Percentiles rank a stretch among this genome's conserved stretches.
phyloP scores from a whole-genome alignment of 164 flowering plant genomes.

The Chimonanthus salicifolius region DNA sequence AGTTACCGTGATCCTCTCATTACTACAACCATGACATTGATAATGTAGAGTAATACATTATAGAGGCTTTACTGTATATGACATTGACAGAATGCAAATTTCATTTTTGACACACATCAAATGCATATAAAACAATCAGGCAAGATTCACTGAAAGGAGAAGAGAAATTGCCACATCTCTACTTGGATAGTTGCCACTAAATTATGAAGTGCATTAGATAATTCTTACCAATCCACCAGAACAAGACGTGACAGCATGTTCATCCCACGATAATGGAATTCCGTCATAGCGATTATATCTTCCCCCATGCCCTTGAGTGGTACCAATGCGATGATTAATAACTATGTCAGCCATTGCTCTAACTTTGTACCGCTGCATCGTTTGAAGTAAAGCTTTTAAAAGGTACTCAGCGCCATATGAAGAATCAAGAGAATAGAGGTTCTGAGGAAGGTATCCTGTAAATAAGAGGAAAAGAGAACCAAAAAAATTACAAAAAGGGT shows the following conservation, averaged over 20 bases:
- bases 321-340: slow-evolving; percentile 92
- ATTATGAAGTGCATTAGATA: neutral
- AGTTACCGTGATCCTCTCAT: no score
- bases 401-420: slow-evolving; percentile 75
- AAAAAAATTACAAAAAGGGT: neutral
- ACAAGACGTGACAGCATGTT: slow-evolving; percentile 82
- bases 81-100: neutral
- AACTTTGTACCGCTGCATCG: slow-evolving; percentile 65
- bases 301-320: slow-evolving; percentile 80
- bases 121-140: neutral
- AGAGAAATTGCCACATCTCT: neutral
- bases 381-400: slow-evolving; percentile 58
- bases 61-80: no score
- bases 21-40: no score
- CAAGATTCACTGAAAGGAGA: neutral
- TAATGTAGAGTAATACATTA: no score
- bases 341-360: slow-evolving; percentile 96
- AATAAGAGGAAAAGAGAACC: slow-evolving; percentile 3
- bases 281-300: slow-evolving; percentile 90
- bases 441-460: slow-evolving; percentile 86
- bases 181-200: neutral
- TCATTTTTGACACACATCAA: neutral
- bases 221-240: slow-evolving; percentile 80
- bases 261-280: slow-evolving; percentile 82
- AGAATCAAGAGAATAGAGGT: slow-evolving; percentile 78